Conservation (phyloP, 768 basidiomycete genomes). For the Aureoboletus auriporus region DNA sequence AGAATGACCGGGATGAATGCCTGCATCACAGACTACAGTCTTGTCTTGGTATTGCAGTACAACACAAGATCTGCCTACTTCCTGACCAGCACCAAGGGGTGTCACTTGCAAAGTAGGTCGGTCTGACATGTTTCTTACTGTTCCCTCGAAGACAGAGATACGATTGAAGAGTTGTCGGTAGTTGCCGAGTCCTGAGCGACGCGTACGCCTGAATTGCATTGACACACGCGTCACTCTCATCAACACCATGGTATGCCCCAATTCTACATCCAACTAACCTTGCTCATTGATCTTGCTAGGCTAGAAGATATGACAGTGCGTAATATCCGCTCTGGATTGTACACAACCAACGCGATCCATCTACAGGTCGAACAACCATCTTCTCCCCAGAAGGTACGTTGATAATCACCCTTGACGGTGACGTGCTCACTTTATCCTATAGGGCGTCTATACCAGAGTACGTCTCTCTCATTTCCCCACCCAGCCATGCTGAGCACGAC, state of each 20-base stretch:
- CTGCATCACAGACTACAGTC: constrained; percentile 93
- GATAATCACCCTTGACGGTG: neutral
- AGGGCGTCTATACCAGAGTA: constrained; percentile 98
- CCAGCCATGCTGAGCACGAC: neutral
- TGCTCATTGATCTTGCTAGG: constrained; percentile 34
- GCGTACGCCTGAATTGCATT: constrained; percentile 17
- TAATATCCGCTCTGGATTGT: constrained; percentile 14
- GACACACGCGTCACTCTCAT: constrained; percentile 25
- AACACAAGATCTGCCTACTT: constrained; percentile 94
- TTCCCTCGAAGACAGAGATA: no score
- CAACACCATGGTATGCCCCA: constrained; percentile 45
- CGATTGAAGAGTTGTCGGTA: constrained; percentile 13
- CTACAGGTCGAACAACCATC: constrained; percentile 89
- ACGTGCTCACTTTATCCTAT: constrained; percentile 6
- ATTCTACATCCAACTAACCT: neutral
- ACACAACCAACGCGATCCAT: constrained; percentile 20
- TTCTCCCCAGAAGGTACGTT: constrained; percentile 93
- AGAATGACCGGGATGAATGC: constrained; percentile 88
- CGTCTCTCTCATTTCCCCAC: constrained; percentile 23
- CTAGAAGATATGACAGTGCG: constrained; percentile 94
- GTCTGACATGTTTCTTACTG: constrained; percentile 56
- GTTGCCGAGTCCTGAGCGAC: constrained; percentile 19
- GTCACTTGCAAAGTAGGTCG: constrained; percentile 70
- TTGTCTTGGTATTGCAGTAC: constrained; percentile 88
- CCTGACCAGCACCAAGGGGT: constrained; percentile 91